Evolutionary conservation across 768 basidiomycete species (phyloP).

Genomic region (Kwoniella heveanensis): DNA sequence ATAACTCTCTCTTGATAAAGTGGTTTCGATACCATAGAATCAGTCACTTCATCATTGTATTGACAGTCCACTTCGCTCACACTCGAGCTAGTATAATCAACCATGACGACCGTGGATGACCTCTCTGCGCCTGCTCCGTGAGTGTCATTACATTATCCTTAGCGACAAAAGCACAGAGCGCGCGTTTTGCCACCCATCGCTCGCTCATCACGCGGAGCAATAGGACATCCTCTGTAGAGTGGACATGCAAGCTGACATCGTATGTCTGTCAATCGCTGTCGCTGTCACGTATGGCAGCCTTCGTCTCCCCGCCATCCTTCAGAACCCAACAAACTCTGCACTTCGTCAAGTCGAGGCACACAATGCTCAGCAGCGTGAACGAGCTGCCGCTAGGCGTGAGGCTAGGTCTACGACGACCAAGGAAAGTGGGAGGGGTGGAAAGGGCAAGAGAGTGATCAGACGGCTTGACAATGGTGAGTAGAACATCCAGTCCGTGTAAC

Average conservation of each 20-base stretch:
- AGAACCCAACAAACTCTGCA: conserved; percentile 43
- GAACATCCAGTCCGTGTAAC: too few species aligned
- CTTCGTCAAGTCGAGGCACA: conserved; percentile 44
- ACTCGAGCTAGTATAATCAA: too few species aligned
- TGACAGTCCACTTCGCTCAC: too few species aligned
- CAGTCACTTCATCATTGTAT: too few species aligned
- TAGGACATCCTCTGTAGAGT: too few species aligned
- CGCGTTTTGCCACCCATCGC: conserved; percentile 21
- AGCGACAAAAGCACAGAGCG: background rate
- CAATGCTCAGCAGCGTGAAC: conserved; percentile 53
- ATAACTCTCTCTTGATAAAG: too few species aligned
- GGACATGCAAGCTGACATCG: too few species aligned
- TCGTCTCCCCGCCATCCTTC: conserved; percentile 52
- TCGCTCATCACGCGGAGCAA: too few species aligned
- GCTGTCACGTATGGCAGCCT: too few species aligned
- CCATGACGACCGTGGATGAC: conserved; percentile 10
- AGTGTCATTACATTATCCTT: background rate
- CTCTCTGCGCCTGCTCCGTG: conserved; percentile 18
- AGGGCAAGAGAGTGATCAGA: conserved; percentile 48
- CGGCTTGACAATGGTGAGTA: conserved; percentile 53
- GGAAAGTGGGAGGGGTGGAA: conserved; percentile 24
- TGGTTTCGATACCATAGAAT: too few species aligned
- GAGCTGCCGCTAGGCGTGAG: conserved; percentile 35
- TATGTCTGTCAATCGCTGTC: too few species aligned
- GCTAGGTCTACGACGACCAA: conserved; percentile 10